These are phyloP conservation scores for Coleophoma eucalyptorum DNA, from an alignment of 2,329 filamentous ascomycete species.

Conservation along the genomic window DNA sequence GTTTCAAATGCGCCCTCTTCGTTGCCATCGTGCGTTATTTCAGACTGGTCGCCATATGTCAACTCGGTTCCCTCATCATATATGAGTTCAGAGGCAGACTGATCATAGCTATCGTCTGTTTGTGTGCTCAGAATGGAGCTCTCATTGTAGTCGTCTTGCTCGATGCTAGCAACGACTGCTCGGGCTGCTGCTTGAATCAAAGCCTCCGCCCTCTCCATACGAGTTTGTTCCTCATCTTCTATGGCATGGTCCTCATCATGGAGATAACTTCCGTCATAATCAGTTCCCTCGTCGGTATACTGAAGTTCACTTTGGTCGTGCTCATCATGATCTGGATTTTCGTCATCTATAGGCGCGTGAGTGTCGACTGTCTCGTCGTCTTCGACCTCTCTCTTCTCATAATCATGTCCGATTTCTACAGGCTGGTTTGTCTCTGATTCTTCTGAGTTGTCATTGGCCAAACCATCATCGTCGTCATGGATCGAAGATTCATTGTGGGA, in stretches of 20 bases:
- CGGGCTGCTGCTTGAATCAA: conserved; percentile 49
- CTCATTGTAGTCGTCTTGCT: conserved; percentile 30
- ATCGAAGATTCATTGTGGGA: too few relatives aligned
- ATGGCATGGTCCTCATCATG: conserved; percentile 1
- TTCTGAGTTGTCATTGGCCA: too few relatives aligned
- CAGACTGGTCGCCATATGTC: conserved; percentile 16
- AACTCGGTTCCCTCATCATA: conserved; percentile 19
- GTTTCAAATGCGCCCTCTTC: conserved; percentile 2
- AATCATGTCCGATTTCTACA: neutral
- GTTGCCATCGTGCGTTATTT: conserved; percentile 13
- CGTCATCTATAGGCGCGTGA: neutral
- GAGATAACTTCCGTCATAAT: too few relatives aligned
- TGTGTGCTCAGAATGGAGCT: conserved; percentile 28
- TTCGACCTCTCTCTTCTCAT: neutral
- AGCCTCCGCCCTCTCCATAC: conserved; percentile 38
- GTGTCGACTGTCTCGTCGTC: neutral
- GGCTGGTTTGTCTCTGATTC: too few relatives aligned
- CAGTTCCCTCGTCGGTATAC: too few relatives aligned
- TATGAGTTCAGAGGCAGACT: conserved; percentile 19
- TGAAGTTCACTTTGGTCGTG: neutral
- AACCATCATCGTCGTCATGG: too few relatives aligned
- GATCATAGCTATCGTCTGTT: conserved; percentile 25
- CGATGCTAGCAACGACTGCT: conserved; percentile 45
- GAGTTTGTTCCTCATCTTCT: conserved; percentile 15
- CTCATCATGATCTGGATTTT: neutral